phyloP scores from a whole-genome alignment of 2,329 filamentous ascomycete species.

The Fusarium duplospermum region DNA sequence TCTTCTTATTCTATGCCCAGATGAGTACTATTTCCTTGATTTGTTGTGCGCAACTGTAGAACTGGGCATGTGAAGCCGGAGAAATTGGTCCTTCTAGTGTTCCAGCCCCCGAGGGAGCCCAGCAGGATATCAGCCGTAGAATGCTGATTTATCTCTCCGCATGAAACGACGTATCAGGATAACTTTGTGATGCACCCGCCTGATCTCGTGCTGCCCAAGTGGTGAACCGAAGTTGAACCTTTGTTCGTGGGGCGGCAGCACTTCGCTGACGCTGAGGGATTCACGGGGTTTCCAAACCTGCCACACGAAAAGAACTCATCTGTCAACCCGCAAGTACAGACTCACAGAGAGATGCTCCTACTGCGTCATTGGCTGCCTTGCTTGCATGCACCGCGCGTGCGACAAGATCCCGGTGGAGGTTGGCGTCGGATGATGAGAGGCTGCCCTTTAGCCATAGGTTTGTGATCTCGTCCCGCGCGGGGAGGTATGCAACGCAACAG shows the following conservation, averaged over 20 bases:
- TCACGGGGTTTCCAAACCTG: not conserved
- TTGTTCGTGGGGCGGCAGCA: not conserved
- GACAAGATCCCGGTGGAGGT: conserved; percentile 50
- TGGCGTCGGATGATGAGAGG: conserved; percentile 55
- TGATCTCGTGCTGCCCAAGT: not conserved
- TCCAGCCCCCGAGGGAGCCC: not conserved
- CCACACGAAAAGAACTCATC: not conserved
- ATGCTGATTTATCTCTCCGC: not conserved
- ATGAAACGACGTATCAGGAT: not conserved
- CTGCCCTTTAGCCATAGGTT: conserved; percentile 93
- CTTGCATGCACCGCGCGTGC: conserved; percentile 56
- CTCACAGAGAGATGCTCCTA: conserved; percentile 52
- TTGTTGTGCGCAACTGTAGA: not conserved
- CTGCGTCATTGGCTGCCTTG: conserved; percentile 49
- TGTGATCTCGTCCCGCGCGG: conserved; percentile 88
- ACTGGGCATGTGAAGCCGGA: not conserved
- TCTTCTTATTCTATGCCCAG: not conserved
- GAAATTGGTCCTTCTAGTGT: not conserved
- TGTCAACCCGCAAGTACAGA: conserved; percentile 43
- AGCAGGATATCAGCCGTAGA: not conserved
- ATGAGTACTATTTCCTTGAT: not conserved
- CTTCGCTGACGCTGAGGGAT: not conserved
- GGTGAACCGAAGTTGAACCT: not conserved
- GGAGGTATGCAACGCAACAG: conserved; percentile 91
- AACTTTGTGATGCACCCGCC: not conserved